A percentile compares a stretch with the other conserved stretches of the same genome.
These are phyloP conservation scores for Xylariaceae sp. DNA, from an alignment of 2,329 filamentous ascomycete genomes.

Conservation along the genomic window DNA sequence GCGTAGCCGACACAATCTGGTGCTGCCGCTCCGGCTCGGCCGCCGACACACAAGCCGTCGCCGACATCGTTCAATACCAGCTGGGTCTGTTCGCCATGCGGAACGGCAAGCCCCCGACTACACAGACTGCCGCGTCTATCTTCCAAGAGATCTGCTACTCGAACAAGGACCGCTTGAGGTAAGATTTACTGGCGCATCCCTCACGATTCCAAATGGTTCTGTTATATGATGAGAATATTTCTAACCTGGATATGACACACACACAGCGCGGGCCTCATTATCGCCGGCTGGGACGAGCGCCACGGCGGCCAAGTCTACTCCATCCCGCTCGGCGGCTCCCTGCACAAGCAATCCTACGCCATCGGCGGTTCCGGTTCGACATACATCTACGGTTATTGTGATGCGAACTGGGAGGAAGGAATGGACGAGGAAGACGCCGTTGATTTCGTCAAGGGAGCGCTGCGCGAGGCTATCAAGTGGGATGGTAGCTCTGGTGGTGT, in stretches of 20 bases:
- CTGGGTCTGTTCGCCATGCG: slow-evolving; percentile 86
- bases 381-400: slow-evolving; percentile 99
- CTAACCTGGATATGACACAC: too few species aligned
- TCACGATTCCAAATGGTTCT: too few species aligned
- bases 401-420: slow-evolving; percentile 89
- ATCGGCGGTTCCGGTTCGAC: slow-evolving; percentile 97
- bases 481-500: slow-evolving; percentile 98
- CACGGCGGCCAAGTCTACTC: slow-evolving; percentile 97
- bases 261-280: slow-evolving; percentile 96
- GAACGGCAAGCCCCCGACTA: slow-evolving; percentile 87
- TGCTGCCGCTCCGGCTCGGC: slow-evolving; percentile 97
- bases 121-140: slow-evolving; percentile 89
- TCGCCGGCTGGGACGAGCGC: slow-evolving; percentile 94
- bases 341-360: slow-evolving; percentile 95
- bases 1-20: slow-evolving; percentile 99
- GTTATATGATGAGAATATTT: slow-evolving; percentile 6
- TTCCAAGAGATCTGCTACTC: slow-evolving; percentile 98
- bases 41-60: slow-evolving; percentile 95
- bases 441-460: slow-evolving; percentile 83
- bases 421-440: slow-evolving; percentile 93
- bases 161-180: slow-evolving; percentile 94
- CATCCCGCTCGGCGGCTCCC: slow-evolving; percentile 90
- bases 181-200: too few species aligned
- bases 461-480: slow-evolving; percentile 98
- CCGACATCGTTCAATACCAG: slow-evolving; percentile 97